Evolutionary conservation across 371 early-diverging fungal species (phyloP).

Genomic region (Mucor irregularis): DNA sequence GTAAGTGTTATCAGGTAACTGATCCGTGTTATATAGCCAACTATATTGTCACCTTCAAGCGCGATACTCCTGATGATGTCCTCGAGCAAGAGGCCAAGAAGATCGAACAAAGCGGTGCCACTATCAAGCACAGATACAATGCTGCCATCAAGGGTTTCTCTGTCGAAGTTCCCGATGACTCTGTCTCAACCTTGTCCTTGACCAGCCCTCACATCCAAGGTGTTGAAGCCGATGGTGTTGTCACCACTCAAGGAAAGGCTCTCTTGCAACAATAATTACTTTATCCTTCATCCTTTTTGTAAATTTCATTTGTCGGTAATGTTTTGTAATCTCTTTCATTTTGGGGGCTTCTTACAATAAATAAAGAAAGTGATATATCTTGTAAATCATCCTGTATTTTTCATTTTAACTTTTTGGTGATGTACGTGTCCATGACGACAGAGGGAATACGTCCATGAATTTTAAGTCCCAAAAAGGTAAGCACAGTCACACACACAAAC

Average conservation of each 20-base stretch:
- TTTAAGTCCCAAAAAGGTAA: not conserved
- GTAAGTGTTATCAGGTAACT: not conserved
- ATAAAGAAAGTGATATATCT: not conserved
- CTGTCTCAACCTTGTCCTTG: constrained; percentile 31
- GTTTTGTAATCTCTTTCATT: too few relatives aligned
- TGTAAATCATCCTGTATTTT: not conserved
- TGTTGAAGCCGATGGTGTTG: constrained; percentile 59
- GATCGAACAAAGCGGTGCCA: constrained; percentile 38
- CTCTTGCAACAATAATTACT: constrained; percentile 2
- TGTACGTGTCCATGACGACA: not conserved
- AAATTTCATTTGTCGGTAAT: too few relatives aligned
- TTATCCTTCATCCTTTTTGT: too few relatives aligned
- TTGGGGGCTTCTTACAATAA: not conserved
- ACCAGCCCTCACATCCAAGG: constrained; percentile 30
- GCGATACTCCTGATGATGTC: constrained; percentile 41
- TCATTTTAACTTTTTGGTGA: not conserved
- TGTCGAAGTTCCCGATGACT: constrained; percentile 48
- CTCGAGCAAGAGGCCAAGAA: constrained; percentile 42
- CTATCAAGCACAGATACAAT: constrained; percentile 40
- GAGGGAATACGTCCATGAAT: too few relatives aligned
- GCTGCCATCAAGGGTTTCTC: constrained; percentile 47
- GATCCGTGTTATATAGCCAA: constrained; percentile 16
- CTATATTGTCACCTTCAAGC: constrained; percentile 50
- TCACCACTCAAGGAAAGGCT: constrained; percentile 45
- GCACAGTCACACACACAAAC: not conserved